Evolutionary conservation across 2,329 filamentous ascomycete genomes (phyloP).

Genomic region (Xylaria hypoxylon): DNA sequence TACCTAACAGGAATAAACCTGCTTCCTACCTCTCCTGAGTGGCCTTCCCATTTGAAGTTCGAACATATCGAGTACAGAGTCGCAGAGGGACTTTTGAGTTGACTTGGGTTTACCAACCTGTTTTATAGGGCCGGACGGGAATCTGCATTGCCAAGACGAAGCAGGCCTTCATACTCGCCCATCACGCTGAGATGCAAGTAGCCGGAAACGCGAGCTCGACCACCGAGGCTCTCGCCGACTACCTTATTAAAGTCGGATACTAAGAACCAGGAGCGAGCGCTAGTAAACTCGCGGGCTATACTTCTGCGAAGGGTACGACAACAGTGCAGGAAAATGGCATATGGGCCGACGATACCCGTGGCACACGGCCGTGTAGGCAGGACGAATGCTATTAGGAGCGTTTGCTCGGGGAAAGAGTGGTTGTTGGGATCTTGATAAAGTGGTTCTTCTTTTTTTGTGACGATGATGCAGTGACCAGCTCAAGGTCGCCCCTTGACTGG

Average conservation of each 20-base stretch:
- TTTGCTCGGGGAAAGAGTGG: slow-evolving; percentile 29
- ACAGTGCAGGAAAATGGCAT: slow-evolving; percentile 16
- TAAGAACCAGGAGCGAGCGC: slow-evolving; percentile 53
- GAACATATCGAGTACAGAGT: neutral
- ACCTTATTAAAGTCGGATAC: slow-evolving; percentile 83
- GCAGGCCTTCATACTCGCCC: slow-evolving; percentile 87
- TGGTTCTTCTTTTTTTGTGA: slow-evolving; percentile 31
- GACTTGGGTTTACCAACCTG: slow-evolving; percentile 24
- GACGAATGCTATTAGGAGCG: slow-evolving; percentile 39
- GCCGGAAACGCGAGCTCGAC: slow-evolving; percentile 81
- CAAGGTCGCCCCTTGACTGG: slow-evolving; percentile 38
- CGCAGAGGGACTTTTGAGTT: slow-evolving; percentile 15
- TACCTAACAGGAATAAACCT: neutral
- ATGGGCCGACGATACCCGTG: slow-evolving; percentile 36
- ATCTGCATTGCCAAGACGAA: slow-evolving; percentile 86
- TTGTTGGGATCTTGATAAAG: slow-evolving; percentile 37
- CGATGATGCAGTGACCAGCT: slow-evolving; percentile 33
- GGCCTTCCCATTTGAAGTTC: neutral
- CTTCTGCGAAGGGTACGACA: slow-evolving; percentile 28
- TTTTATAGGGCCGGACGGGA: slow-evolving; percentile 76
- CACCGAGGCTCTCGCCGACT: slow-evolving; percentile 87
- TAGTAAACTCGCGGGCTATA: slow-evolving; percentile 15
- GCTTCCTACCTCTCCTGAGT: neutral
- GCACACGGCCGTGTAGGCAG: slow-evolving; percentile 39
- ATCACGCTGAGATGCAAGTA: slow-evolving; percentile 80